phyloP scores from a whole-genome alignment of 1,139 yeast genomes.

The Trichomonascaceae sp. region DNA sequence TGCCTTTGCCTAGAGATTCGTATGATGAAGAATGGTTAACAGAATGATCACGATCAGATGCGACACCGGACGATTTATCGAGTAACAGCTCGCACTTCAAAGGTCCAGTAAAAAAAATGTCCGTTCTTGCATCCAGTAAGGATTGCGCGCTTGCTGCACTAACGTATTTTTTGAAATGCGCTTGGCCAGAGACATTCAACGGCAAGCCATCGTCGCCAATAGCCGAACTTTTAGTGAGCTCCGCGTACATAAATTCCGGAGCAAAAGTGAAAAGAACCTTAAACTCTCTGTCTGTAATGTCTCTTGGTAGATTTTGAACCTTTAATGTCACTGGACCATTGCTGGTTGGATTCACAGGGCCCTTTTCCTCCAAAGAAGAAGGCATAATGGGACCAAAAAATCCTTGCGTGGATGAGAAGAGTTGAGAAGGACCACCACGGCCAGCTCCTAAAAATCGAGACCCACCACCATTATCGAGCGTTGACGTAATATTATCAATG shows the following conservation, averaged over 20 bases:
- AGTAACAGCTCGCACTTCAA: slow-evolving; percentile 22
- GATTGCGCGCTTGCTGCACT: slow-evolving; percentile 70
- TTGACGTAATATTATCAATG: slow-evolving; percentile 10
- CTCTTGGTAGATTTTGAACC: slow-evolving; percentile 55
- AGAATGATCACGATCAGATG: slow-evolving; percentile 10
- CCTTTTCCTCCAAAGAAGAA: slow-evolving; percentile 7
- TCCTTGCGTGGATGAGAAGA: slow-evolving; percentile 8
- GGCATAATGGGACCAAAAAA: slow-evolving; percentile 8
- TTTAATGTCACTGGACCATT: slow-evolving; percentile 3
- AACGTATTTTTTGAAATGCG: slow-evolving; percentile 57
- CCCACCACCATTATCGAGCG: slow-evolving; percentile 8
- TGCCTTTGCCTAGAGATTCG: slow-evolving; percentile 13
- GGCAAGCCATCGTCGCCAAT: slow-evolving; percentile 31
- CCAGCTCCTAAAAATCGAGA: slow-evolving; percentile 6
- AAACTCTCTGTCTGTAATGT: slow-evolving; percentile 71
- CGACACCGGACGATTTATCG: background rate
- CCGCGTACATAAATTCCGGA: slow-evolving; percentile 61
- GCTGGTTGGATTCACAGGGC: slow-evolving; percentile 1
- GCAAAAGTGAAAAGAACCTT: slow-evolving; percentile 74
- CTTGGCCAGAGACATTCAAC: slow-evolving; percentile 42
- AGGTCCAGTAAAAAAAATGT: slow-evolving; percentile 16
- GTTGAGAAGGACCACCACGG: slow-evolving; percentile 3
- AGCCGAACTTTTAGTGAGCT: slow-evolving; percentile 38
- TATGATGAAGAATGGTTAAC: slow-evolving; percentile 17
- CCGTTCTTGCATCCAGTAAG: slow-evolving; percentile 42